Base-by-base conservation (phyloP, 495 filamentous ascomycete genomes). In the Articulospora tetracladia region DNA sequence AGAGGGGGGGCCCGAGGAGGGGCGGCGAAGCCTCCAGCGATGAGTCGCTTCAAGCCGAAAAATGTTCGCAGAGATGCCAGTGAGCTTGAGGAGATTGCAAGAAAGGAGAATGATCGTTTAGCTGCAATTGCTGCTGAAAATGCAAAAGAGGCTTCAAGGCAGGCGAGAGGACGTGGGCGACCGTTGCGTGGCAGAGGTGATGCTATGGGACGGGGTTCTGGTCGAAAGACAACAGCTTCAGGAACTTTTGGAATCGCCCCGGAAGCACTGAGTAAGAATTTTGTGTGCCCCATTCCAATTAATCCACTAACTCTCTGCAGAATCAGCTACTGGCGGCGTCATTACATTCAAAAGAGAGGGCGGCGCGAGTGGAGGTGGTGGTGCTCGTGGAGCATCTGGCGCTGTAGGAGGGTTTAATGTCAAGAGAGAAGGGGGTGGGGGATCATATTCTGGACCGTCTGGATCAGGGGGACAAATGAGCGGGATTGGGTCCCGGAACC, bases 381-480 rank as follows among this genome's bases (percentile, higher is more conserved):
- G 74, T 13, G 30, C 30, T 34, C 30, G 7, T 11, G 39, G 39
- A 19, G 75, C 73, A 22, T 66, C 65, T 22, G 69, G 72, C n/a
- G 48, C 68, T 32, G 60, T 65, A 50, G 53, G 53, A 34, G 20
- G 22, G 10, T 1, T 23, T 20, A 25, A 13, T 23, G 28, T 52
- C 30, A 58, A 51, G 47, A 58, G 56, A 28, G 56, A 58, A 59
- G 66, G 30, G 41, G 63, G 36, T 27, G 24, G 41, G 12, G 24
- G 22, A 58, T 51, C 56, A 51, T 26, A 22, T 39, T 17, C 8
- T 34, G 12, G 20, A 20, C 15, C 17, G 24, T 24, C 22, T 32
- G 41, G 26, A 15, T 24, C 32, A 0, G 25, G 44, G 3, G 30
- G 11, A 24, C 2, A 15, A 19, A 0, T 51, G 44, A 23, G 23